These are phyloP conservation scores for Phytophthora chlamydospora DNA, from an alignment of 352 stramenopile species.

Conservation along the genomic window DNA sequence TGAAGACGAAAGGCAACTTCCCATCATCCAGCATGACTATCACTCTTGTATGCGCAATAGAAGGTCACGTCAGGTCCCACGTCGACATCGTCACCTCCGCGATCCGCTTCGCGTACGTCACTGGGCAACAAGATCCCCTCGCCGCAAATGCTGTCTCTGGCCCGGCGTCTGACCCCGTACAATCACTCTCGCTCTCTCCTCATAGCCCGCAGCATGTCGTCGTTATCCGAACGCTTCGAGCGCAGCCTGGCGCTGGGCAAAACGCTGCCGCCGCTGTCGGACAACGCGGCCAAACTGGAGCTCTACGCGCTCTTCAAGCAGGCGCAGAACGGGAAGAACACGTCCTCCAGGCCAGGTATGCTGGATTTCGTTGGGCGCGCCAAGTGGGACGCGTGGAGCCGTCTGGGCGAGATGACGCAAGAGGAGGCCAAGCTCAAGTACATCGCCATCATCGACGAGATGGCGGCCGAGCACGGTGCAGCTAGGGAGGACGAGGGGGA, in stretches of 20 bases:
- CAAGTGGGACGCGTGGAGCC: conserved; percentile 84
- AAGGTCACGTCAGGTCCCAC: conserved; percentile 18
- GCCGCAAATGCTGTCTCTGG: conserved; percentile 13
- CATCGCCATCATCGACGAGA: conserved; percentile 76
- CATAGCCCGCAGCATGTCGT: conserved; percentile 15
- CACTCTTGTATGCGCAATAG: conserved; percentile 9
- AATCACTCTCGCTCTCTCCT: conserved; percentile 12
- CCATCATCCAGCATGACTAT: conserved; percentile 3
- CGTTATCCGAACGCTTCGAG: conserved; percentile 55
- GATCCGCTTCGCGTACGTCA: background rate
- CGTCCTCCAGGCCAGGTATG: conserved; percentile 71
- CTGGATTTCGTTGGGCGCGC: conserved; percentile 84
- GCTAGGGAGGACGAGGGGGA: conserved; percentile 17
- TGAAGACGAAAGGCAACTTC: conserved; percentile 5
- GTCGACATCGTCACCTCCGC: conserved; percentile 15
- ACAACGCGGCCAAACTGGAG: conserved; percentile 80
- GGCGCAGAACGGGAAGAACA: conserved; percentile 63
- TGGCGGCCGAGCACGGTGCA: conserved; percentile 53
- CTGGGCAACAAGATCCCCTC: background rate
- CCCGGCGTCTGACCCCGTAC: background rate
- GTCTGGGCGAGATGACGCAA: conserved; percentile 67
- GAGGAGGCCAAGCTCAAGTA: conserved; percentile 78
- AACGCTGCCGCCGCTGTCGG: conserved; percentile 65
- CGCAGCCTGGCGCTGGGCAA: conserved; percentile 73
- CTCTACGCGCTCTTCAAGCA: conserved; percentile 91